These are phyloP conservation scores for Neocucurbitaria cava DNA, from an alignment of 2,329 filamentous ascomycete species.

Conservation along the genomic window DNA sequence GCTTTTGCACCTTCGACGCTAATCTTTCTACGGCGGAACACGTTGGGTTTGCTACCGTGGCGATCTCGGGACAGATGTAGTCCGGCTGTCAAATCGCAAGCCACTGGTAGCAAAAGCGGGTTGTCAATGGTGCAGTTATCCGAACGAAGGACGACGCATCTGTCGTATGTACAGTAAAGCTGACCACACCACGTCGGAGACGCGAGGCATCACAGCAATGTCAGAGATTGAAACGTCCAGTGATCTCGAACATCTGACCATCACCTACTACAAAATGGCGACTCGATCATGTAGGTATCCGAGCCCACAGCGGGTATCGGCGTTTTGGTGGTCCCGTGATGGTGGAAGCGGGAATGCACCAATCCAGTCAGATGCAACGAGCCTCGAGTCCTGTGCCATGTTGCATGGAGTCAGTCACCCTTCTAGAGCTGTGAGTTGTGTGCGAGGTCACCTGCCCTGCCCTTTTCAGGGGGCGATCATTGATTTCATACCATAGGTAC, in stretches of 20 bases:
- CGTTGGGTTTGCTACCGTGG: conserved; percentile 2
- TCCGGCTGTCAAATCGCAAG: conserved; percentile 7
- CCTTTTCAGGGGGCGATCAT: too few species aligned
- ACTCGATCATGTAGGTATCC: conserved; percentile 16
- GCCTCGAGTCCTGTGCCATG: conserved; percentile 7
- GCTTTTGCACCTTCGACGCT: background rate
- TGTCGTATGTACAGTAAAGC: background rate
- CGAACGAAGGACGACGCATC: background rate
- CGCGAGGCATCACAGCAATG: conserved; percentile 7
- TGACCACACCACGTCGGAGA: background rate
- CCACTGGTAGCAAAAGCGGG: conserved; percentile 6
- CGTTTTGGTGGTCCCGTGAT: conserved; percentile 4
- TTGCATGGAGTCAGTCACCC: background rate
- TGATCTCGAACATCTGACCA: background rate
- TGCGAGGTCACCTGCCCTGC: too few species aligned
- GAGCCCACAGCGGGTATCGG: conserved; percentile 7
- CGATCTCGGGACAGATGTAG: conserved; percentile 1
- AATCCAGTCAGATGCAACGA: too few species aligned
- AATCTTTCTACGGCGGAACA: background rate
- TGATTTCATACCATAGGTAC: too few species aligned
- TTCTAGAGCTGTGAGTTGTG: background rate
- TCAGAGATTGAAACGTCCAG: background rate
- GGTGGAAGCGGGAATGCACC: background rate
- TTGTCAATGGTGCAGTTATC: conserved; percentile 9
- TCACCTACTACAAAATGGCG: background rate